phyloP scores from a whole-genome alignment of 148 eudicot species.

The Nepenthes gracilis region DNA sequence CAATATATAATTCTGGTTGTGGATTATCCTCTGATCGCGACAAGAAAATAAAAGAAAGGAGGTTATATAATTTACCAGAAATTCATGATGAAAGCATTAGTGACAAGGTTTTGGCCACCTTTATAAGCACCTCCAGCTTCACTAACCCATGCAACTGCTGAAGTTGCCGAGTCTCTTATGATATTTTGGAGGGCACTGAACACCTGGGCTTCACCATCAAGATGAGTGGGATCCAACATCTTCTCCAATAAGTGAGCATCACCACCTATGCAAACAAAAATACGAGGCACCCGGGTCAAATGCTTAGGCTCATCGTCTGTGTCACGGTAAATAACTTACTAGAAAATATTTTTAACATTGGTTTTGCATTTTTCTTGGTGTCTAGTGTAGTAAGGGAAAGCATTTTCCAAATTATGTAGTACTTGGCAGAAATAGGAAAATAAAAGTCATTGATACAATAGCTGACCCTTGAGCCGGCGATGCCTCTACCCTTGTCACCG shows the following conservation, averaged over 20 bases:
- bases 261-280: conserved; percentile 23
- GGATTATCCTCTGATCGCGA: no score
- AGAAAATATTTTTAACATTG: no score
- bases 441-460: not conserved
- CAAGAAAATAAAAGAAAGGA: not conserved
- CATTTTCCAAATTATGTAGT: no score
- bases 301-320: not conserved
- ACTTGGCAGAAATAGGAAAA: no score
- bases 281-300: not conserved
- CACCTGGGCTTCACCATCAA: conserved; percentile 18
- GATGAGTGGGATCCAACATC: conserved; percentile 33
- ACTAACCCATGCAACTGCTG: conserved; percentile 62
- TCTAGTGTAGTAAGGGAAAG: no score
- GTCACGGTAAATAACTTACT: not conserved
- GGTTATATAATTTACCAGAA: conserved; percentile 35
- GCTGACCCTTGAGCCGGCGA: not conserved
- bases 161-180: conserved; percentile 31
- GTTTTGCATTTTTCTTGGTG: no score
- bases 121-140: conserved; percentile 57
- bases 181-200: conserved; percentile 22
- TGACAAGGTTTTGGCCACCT: conserved; percentile 33
- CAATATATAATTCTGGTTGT: no score
- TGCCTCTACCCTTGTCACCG: not conserved
- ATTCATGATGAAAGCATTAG: conserved; percentile 44
- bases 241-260: conserved; percentile 25